Percentiles rank a stretch among this genome's conserved stretches.
These are phyloP conservation scores for Clarireedia homoeocarpa DNA, from an alignment of 2,329 filamentous ascomycete genomes.

Conservation along the genomic window DNA sequence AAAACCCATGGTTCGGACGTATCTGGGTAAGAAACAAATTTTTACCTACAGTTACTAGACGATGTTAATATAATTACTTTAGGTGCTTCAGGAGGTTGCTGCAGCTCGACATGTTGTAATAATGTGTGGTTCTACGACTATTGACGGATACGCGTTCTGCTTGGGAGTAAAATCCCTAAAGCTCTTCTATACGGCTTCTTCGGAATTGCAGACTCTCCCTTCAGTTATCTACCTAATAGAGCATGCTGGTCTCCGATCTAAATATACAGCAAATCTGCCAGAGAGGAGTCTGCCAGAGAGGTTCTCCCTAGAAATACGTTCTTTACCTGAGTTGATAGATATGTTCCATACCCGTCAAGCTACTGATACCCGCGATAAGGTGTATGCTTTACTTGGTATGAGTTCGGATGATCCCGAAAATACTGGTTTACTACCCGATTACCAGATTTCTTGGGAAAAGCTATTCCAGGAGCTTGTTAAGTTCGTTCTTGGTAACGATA, in stretches of 20 bases:
- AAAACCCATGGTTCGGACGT: background rate
- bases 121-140: background rate
- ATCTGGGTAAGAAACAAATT: background rate
- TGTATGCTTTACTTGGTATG: background rate
- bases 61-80: background rate
- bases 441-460: background rate
- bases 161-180: background rate
- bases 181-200: background rate
- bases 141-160: background rate
- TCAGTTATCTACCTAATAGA: background rate
- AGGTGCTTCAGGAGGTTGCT: background rate
- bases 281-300: too few relatives aligned
- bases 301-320: background rate
- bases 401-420: background rate
- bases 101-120: accelerated
- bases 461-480: background rate
- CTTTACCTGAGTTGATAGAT: background rate
- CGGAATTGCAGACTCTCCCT: background rate
- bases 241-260: background rate
- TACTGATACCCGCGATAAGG: accelerated
- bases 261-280: background rate
- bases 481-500: background rate
- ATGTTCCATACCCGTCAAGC: background rate
- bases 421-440: background rate
- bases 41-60: too few relatives aligned